These are phyloP conservation scores for Ceratocystis smalleyi DNA, from an alignment of 2,329 filamentous ascomycete genomes.

Conservation along the genomic window DNA sequence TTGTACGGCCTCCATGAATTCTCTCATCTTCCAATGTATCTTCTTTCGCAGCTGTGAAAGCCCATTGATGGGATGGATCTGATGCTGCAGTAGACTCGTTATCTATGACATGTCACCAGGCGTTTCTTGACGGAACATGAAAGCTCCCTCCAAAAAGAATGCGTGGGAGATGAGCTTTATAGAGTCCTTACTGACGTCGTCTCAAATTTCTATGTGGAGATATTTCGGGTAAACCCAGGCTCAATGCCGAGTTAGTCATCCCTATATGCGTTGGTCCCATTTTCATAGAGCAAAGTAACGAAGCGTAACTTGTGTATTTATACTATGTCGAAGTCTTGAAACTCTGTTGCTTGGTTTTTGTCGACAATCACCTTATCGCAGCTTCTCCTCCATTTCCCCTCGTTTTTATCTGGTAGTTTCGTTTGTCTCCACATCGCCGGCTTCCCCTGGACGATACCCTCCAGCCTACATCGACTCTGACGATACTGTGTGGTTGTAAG, in stretches of 20 bases:
- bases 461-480: background rate
- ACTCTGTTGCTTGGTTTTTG: background rate
- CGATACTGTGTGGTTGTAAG: background rate
- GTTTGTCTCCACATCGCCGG: background rate
- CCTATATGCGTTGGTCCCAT: background rate
- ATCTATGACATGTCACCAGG: background rate
- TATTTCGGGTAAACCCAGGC: background rate
- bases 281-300: background rate
- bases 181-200: background rate
- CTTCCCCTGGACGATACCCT: background rate
- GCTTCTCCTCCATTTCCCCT: background rate
- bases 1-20: slow-evolving; percentile 96
- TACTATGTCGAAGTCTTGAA: background rate
- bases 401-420: too few species aligned
- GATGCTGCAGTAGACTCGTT: background rate
- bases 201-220: background rate
- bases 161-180: background rate
- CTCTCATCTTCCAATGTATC: slow-evolving; percentile 47
- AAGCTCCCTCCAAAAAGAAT: background rate
- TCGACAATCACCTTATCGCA: background rate
- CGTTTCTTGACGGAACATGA: background rate
- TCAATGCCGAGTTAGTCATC: background rate
- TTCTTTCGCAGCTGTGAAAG: slow-evolving; percentile 17
- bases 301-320: background rate
- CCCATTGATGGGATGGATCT: background rate